Evolutionary conservation across 2,329 filamentous ascomycete genomes (phyloP), one percentile per base, ranked within the genome.

Genomic region (Xylariaceae sp.): DNA sequence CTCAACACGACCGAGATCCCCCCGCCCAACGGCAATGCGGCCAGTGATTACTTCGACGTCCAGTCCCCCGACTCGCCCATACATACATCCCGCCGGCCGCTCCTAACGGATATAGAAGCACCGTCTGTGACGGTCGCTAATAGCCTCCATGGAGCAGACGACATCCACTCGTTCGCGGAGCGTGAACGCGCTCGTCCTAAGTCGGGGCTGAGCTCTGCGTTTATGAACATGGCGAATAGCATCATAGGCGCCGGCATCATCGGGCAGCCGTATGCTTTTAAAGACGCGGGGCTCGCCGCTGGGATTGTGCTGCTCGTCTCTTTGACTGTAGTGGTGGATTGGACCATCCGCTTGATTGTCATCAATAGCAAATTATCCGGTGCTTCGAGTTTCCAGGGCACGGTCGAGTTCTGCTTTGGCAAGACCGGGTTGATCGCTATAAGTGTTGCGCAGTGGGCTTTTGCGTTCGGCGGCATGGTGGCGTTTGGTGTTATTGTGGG

Each of bases 151-250:
- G 61, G 62, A 53, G 66, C 63, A 41, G 68, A 71, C 39, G 73
- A 75, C 57, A 68, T 74, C 22, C 67, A 74, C 45, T 64, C 72
- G 39, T 76, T 75, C 69, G 77, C 75, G 5, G 75, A 78, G 59
- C 71, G 74, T 32, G 80, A 85, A 65, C 74, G 76, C 48, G 63
- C 64, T 38, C 79, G 91, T 49, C 90, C 92, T 42, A 92, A 92
- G 71, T 95, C 89, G 50, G 87, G 87, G 5, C 78, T 97, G 71
- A 78, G 81, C 54, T 89, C 87, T 66, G 92, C 94, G 3, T 97
- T 99, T 60, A 96, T 97, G 90, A 99, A 99, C 72, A 99, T 99
- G 94, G 92, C 94, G 55, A 99, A 99, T 74, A 95, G 89, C 62
- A 99, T 99, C 67, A 96, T 99, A 59, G 84, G 83, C 36, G 84